These are phyloP conservation scores for Caryopteris hybrid DNA, from an alignment of 305 asterid genomes.

Conservation along the genomic window DNA sequence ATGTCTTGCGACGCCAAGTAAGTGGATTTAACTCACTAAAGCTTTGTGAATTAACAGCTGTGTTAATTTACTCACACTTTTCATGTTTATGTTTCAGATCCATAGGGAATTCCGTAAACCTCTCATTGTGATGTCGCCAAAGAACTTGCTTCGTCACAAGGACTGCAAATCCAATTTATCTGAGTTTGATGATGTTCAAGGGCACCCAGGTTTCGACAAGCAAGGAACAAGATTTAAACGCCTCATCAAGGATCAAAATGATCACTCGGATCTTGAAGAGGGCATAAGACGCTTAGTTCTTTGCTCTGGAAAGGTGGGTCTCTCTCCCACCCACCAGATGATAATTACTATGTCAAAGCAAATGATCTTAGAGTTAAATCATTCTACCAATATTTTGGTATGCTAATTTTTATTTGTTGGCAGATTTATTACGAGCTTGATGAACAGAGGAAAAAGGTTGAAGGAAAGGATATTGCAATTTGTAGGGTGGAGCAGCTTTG, in stretches of 20 bases:
- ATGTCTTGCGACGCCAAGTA: slow-evolving; percentile 82
- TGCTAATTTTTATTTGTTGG: slow-evolving; percentile 14
- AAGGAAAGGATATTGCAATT: slow-evolving; percentile 73
- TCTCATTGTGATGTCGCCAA: slow-evolving; percentile 91
- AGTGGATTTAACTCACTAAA: slow-evolving; percentile 28
- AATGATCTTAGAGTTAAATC: neutral
- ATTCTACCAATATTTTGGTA: neutral
- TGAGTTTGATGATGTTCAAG: slow-evolving; percentile 92
- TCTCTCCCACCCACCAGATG: neutral
- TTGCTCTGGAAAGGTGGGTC: slow-evolving; percentile 95
- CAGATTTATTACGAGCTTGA: slow-evolving; percentile 95
- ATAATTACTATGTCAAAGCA: neutral
- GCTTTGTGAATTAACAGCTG: neutral
- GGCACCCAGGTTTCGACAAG: slow-evolving; percentile 97
- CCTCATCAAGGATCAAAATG: slow-evolving; percentile 82
- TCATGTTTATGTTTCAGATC: slow-evolving; percentile 33
- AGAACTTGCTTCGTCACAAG: slow-evolving; percentile 95
- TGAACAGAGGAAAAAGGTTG: slow-evolving; percentile 62
- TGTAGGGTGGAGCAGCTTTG: slow-evolving; percentile 99
- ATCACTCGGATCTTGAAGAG: slow-evolving; percentile 86
- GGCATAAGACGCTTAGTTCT: slow-evolving; percentile 87
- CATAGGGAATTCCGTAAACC: slow-evolving; percentile 97
- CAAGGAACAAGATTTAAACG: slow-evolving; percentile 99
- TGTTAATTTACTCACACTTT: slow-evolving; percentile 22
- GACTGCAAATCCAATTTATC: slow-evolving; percentile 89